Percentiles rank a stretch among this genome's conserved stretches.
Conservation (phyloP, 2,329 filamentous ascomycete species). For the Verticillium zaregamsianum region DNA sequence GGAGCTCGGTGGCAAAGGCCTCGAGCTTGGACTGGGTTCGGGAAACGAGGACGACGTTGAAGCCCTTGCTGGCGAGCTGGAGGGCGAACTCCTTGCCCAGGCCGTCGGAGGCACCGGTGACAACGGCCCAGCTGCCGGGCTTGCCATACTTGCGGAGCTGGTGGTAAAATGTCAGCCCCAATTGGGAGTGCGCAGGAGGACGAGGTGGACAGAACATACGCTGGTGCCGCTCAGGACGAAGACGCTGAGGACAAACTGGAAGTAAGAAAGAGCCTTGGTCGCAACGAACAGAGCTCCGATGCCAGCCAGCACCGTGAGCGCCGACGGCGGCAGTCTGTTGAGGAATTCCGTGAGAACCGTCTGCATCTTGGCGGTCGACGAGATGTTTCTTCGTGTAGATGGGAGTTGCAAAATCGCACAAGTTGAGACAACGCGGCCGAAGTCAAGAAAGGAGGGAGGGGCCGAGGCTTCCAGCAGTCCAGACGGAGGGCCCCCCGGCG, state of each 20-base stretch:
- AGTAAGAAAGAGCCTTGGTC: constrained; percentile 52
- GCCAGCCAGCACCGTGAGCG: constrained; percentile 43
- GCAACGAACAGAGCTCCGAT: constrained; percentile 57
- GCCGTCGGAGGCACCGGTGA: constrained; percentile 94
- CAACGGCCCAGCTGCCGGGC: constrained; percentile 87
- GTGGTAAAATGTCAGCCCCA: not conserved
- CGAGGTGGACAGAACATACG: constrained; percentile 29
- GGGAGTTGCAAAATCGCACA: not conserved
- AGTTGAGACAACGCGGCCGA: not conserved
- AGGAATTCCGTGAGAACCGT: constrained; percentile 23
- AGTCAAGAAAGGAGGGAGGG: not conserved
- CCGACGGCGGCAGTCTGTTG: constrained; percentile 36
- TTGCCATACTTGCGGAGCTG: constrained; percentile 88
- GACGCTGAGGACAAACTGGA: constrained; percentile 60
- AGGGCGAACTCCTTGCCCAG: constrained; percentile 94
- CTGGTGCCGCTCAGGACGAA: constrained; percentile 64
- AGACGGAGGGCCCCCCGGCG: not conserved
- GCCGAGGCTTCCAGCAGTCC: not conserved
- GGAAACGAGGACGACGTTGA: constrained; percentile 92
- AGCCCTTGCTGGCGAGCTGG: constrained; percentile 85
- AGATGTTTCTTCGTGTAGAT: not conserved
- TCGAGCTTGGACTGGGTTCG: constrained; percentile 92
- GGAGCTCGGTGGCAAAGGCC: constrained; percentile 70
- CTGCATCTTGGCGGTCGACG: constrained; percentile 5
- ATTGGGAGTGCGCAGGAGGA: not conserved